Evolutionary conservation across 768 basidiomycete species (phyloP), one percentile per base, ranked within the genome.

Genomic region (Cystobasidium tubakii): DNA sequence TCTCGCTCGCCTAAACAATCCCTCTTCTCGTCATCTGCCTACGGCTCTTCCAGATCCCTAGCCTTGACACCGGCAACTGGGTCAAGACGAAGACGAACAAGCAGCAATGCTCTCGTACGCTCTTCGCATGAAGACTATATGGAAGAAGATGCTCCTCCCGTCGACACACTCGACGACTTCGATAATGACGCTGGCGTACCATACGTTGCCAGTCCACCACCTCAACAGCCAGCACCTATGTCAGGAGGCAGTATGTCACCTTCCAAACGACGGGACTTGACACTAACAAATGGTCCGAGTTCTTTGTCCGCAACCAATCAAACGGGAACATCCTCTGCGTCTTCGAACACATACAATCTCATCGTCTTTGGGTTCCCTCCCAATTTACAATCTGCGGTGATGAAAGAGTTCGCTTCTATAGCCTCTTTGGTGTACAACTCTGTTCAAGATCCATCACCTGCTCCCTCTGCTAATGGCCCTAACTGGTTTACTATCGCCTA

Each of bases 321-420:
- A 19, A 43, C 3, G 3, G n/a, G 27, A 67, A 10, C 27, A 19
- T 3, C 34, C 12, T 36, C 34, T 23, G 4, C 25, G n/a, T 25
- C 29, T 54, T 29, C 69, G 15, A 55, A 23, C 13, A 19, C 60
- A n/a, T 71, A 71, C 69, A 71, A 71, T 54, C 23, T 94, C 42
- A 84, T 92, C 78, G 87, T 94, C 65, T 94, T 91, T 75, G 92
- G 92, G n/a, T 94, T 92, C 79, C 91, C 92, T 4, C 83, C 86
- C 36, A 89, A 92, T 81, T 87, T 87, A 78, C 89, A 88, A 80
- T 86, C 85, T 66, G 79, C 87, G 19, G 69, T 81, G 33, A 70
- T 79, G 69, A 69, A 77, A 19, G 73, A 77, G 54, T 82, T 94
- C 25, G 54, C 79, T 6, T 73, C 77, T 21, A 75, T 80, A 10